A percentile compares a stretch with the other conserved stretches of the same genome.
phyloP scores from a whole-genome alignment of 768 basidiomycete genomes.

The Leucocoprinus birnbaumii region DNA sequence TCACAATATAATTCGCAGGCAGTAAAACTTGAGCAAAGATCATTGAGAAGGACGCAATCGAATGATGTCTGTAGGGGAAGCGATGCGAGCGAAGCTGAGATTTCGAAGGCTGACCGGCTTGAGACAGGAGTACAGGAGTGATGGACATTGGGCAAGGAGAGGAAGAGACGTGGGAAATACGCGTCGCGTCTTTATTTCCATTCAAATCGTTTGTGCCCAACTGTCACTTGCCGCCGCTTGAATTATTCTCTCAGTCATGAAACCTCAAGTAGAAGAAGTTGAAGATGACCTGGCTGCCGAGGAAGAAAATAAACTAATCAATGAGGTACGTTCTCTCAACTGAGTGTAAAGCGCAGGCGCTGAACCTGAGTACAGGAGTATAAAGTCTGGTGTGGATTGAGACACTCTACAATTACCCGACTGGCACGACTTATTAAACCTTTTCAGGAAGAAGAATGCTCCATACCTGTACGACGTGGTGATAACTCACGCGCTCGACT shows the following conservation, averaged over 20 bases:
- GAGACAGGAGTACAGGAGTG: too few relatives aligned
- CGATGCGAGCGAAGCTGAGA: too few relatives aligned
- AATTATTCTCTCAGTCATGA: constrained; percentile 27
- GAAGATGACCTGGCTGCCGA: constrained; percentile 82
- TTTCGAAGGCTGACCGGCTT: too few relatives aligned
- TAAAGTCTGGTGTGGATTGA: constrained; percentile 65
- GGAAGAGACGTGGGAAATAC: constrained; percentile 12
- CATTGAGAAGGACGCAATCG: too few relatives aligned
- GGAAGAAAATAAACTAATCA: constrained; percentile 86
- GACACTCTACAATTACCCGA: not conserved
- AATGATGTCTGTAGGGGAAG: too few relatives aligned
- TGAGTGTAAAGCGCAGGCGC: constrained; percentile 1
- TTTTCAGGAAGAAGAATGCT: constrained; percentile 88
- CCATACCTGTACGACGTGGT: constrained; percentile 98
- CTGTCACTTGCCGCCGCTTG: not conserved
- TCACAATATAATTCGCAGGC: too few relatives aligned
- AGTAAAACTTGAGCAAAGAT: too few relatives aligned
- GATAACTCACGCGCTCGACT: constrained; percentile 95
- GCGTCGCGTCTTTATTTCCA: constrained; percentile 11
- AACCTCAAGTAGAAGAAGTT: constrained; percentile 59
- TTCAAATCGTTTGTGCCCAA: not conserved
- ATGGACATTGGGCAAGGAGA: not conserved
- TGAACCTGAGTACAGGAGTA: constrained; percentile 55
- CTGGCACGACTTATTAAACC: not conserved
- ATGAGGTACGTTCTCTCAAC: constrained; percentile 57